Conservation (phyloP, 768 basidiomycete species). For the Amanita pseudoporphyria region DNA sequence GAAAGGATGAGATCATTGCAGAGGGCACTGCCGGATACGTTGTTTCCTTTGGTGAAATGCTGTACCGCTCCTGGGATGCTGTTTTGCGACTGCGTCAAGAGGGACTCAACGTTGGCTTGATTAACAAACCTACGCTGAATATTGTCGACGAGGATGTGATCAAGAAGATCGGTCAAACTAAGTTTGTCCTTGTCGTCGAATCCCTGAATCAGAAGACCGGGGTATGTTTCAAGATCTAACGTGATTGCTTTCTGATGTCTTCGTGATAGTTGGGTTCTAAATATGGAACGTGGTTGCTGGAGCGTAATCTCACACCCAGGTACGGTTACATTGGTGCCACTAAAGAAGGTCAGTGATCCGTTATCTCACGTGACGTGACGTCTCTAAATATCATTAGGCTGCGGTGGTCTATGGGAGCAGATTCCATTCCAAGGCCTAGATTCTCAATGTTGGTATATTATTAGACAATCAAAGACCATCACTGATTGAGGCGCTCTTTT, state of each 20-base stretch:
- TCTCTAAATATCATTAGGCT: constrained; percentile 23
- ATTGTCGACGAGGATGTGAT: constrained; percentile 74
- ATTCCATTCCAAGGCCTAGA: constrained; percentile 78
- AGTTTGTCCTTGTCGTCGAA: constrained; percentile 80
- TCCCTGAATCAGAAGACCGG: constrained; percentile 87
- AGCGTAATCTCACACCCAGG: constrained; percentile 70
- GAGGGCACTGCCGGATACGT: constrained; percentile 79
- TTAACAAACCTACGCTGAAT: constrained; percentile 83
- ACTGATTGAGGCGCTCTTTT: constrained; percentile 12
- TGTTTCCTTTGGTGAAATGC: constrained; percentile 80
- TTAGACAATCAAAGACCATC: constrained; percentile 3
- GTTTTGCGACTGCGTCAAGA: constrained; percentile 62
- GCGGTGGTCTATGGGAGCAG: constrained; percentile 72
- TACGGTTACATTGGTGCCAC: constrained; percentile 75
- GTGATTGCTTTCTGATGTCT: not conserved
- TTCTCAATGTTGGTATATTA: constrained; percentile 48
- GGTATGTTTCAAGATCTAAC: constrained; percentile 20
- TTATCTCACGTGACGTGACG: constrained; percentile 6
- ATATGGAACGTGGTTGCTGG: constrained; percentile 80
- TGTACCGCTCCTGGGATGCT: constrained; percentile 78
- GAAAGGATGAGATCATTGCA: constrained; percentile 74
- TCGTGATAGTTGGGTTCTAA: constrained; percentile 57
- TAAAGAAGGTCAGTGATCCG: constrained; percentile 46
- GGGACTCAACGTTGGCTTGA: constrained; percentile 73
- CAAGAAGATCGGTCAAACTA: constrained; percentile 59